These are phyloP conservation scores for Suillus paluster DNA, from an alignment of 768 basidiomycete genomes.

Conservation along the genomic window DNA sequence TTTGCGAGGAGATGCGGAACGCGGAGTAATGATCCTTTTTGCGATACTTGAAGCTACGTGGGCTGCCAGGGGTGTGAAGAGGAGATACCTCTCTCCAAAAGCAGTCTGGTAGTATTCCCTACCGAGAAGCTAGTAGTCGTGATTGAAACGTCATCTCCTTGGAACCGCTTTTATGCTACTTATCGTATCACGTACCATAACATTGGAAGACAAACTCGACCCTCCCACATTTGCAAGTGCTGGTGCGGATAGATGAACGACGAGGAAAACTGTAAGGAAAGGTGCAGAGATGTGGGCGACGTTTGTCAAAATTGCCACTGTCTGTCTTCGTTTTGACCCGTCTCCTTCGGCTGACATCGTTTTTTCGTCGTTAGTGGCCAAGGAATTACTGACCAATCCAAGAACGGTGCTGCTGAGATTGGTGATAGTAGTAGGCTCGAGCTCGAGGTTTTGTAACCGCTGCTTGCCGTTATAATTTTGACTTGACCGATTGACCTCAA, in stretches of 20 bases:
- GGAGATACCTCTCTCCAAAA: slow-evolving; percentile 68
- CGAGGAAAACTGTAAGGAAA: slow-evolving; percentile 75
- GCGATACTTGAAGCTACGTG: slow-evolving; percentile 64
- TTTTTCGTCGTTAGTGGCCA: background rate
- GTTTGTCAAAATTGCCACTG: slow-evolving; percentile 48
- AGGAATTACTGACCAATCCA: background rate
- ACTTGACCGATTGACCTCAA: background rate
- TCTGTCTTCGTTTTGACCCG: slow-evolving; percentile 2
- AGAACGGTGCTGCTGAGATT: background rate
- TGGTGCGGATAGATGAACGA: slow-evolving; percentile 81
- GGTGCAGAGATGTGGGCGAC: slow-evolving; percentile 73
- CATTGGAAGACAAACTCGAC: slow-evolving; percentile 64
- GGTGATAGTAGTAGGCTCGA: background rate
- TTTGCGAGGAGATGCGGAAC: slow-evolving; percentile 33
- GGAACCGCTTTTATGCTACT: background rate
- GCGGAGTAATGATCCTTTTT: slow-evolving; percentile 58
- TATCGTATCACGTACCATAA: slow-evolving; percentile 61
- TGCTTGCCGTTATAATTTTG: too few relatives aligned
- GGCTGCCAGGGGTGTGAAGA: slow-evolving; percentile 66
- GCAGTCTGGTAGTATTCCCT: slow-evolving; percentile 85
- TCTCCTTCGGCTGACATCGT: background rate
- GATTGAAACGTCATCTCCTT: background rate
- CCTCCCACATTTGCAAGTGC: slow-evolving; percentile 74
- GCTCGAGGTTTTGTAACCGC: too few relatives aligned
- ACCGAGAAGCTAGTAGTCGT: slow-evolving; percentile 64